These are phyloP conservation scores for Alternaria consortialis DNA, from an alignment of 2,329 filamentous ascomycete genomes.

Conservation along the genomic window DNA sequence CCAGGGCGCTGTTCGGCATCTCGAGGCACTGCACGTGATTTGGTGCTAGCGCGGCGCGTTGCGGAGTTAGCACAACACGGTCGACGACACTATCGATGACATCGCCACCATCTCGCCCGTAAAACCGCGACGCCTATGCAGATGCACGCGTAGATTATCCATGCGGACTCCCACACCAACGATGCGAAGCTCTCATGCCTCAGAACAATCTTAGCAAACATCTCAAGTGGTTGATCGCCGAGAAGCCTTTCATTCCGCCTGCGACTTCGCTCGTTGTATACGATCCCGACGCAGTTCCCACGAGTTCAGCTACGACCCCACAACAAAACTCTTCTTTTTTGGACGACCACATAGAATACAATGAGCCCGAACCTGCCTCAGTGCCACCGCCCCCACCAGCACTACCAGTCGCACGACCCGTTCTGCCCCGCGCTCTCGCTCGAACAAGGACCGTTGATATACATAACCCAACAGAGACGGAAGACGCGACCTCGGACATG, in stretches of 20 bases:
- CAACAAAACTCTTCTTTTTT: conserved; percentile 22
- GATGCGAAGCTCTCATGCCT: conserved; percentile 56
- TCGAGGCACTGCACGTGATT: conserved; percentile 35
- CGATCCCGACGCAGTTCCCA: conserved; percentile 32
- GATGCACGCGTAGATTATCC: conserved; percentile 33
- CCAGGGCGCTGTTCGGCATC: background rate
- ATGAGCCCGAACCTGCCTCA: conserved; percentile 28
- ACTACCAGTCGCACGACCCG: conserved; percentile 25
- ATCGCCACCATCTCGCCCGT: conserved; percentile 34
- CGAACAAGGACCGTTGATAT: conserved; percentile 36
- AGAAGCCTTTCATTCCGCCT: conserved; percentile 57
- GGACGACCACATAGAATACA: conserved; percentile 22
- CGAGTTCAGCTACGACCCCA: conserved; percentile 32
- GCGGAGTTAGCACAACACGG: conserved; percentile 30
- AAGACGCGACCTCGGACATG: conserved; percentile 47
- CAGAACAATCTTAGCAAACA: conserved; percentile 59
- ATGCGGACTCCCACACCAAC: conserved; percentile 29
- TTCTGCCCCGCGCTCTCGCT: conserved; percentile 29
- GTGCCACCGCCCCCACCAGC: conserved; percentile 23
- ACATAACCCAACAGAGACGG: conserved; percentile 30
- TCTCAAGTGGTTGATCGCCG: conserved; percentile 58
- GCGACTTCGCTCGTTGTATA: conserved; percentile 40
- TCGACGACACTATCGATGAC: conserved; percentile 18
- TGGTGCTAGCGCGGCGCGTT: conserved; percentile 37
- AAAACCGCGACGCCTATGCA: conserved; percentile 17